Base-by-base conservation (phyloP, 2,329 filamentous ascomycete genomes). In the Aspergillus ibericus region DNA sequence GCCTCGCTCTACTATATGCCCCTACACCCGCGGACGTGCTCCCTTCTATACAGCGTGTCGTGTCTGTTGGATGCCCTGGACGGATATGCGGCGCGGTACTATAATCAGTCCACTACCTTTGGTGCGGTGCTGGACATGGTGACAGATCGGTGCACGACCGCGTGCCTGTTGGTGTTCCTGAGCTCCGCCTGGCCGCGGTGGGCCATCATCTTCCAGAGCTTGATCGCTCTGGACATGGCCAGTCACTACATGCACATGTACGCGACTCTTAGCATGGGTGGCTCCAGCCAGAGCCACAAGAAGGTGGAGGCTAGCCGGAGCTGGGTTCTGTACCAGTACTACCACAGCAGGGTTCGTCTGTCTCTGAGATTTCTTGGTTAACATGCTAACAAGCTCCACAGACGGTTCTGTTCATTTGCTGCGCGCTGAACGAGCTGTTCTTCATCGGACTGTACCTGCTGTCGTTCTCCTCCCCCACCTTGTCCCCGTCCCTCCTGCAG, bases 241-340 rank as follows among this genome's bases (percentile, higher is more conserved):
- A 96, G 92, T 75, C 95, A 99, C 78, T 99, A 98, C 75, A 93
- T 98, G 82, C 95, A 99, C 80, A 99, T 99, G 95, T 98, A 96
- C 74, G 91, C 93, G 12, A 96, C 92, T 0, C 81, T 97, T 70
- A 88, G 88, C 64, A 95, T 96, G 86, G 92, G 90, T 55, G 92
- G 91, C 54, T 83, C 86, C 55, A 85, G 87, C 16, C 81, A 85
- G 67, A 91, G 92, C 80, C 95, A 99, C 81, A 99, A 99, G 86
- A 93, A 90, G 68, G 88, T 99, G 53, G 92, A 96, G 73, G 88
- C 90, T 77, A 90, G 85, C 73, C 83, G 92, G 75, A 96, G 91
- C 81, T 91, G 88, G 86, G 82, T 98, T 59, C 80, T 99, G 75
- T 95, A 96, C 77, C 82, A 96, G 58, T 99, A 99, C 82, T 99